Evolutionary conservation across 495 filamentous ascomycete species (phyloP).

Genomic region (Penicillium daleae): DNA sequence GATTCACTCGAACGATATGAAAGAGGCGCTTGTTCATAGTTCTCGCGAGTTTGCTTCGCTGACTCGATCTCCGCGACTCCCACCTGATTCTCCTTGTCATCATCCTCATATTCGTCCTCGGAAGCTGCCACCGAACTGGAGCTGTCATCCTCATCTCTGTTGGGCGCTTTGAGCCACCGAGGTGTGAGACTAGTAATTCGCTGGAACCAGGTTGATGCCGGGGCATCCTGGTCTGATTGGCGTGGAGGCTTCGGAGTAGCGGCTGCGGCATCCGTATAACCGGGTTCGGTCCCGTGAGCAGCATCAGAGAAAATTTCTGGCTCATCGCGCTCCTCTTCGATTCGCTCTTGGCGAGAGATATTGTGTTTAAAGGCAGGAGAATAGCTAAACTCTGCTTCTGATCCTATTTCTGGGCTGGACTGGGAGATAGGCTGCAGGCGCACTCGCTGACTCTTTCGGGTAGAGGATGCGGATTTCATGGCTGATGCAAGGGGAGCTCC

Average conservation of each 20-base stretch:
- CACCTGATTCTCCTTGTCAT: conserved; percentile 29
- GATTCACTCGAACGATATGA: conserved; percentile 20
- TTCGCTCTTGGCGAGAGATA: not conserved
- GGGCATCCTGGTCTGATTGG: conserved; percentile 22
- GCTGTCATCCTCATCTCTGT: conserved; percentile 23
- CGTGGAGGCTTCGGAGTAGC: conserved; percentile 34
- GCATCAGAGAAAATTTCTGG: conserved; percentile 22
- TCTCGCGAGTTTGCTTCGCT: conserved; percentile 18
- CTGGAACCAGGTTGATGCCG: conserved; percentile 44
- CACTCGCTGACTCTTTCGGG: conserved; percentile 20
- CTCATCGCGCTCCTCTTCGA: conserved; percentile 20
- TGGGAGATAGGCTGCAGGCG: conserved; percentile 33
- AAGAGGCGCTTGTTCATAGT: conserved; percentile 19
- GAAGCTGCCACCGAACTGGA: conserved; percentile 18
- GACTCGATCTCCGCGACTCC: conserved; percentile 16
- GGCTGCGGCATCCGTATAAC: conserved; percentile 21
- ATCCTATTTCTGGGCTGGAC: conserved; percentile 33
- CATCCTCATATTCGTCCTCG: conserved; percentile 25
- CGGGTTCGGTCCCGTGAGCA: conserved; percentile 21
- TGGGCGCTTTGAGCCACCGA: conserved; percentile 45
- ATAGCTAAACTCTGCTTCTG: conserved; percentile 23
- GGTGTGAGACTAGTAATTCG: conserved; percentile 46
- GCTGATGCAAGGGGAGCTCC: conserved; percentile 20
- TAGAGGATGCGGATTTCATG: conserved; percentile 20
- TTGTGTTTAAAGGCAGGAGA: conserved; percentile 13